phyloP scores from a whole-genome alignment of 768 basidiomycete species.

The Ramaria sp. region DNA sequence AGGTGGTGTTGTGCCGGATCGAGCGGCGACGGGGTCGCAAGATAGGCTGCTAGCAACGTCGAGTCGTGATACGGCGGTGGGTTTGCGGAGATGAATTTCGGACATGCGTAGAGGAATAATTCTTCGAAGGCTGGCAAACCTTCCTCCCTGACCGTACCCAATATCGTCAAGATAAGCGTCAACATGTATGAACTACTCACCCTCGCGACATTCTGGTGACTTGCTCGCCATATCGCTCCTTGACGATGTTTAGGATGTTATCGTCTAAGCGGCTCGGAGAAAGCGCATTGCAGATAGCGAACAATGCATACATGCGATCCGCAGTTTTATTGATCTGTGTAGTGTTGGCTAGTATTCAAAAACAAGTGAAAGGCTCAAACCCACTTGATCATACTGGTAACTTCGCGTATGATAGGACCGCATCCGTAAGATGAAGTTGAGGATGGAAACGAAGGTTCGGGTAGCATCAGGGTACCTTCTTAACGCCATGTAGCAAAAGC shows the following conservation, averaged over 20 bases:
- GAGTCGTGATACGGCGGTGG: constrained; percentile 88
- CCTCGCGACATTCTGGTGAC: constrained; percentile 75
- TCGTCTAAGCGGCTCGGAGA: constrained; percentile 91
- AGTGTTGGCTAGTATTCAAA: background rate
- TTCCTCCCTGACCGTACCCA: constrained; percentile 39
- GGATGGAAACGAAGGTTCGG: constrained; percentile 81
- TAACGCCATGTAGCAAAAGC: constrained; percentile 94
- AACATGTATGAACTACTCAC: constrained; percentile 33
- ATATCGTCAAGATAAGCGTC: background rate
- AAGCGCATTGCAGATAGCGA: constrained; percentile 87
- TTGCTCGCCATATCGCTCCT: constrained; percentile 91
- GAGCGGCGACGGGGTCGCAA: constrained; percentile 23
- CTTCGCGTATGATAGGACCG: constrained; percentile 93
- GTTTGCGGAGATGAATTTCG: constrained; percentile 93
- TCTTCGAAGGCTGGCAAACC: constrained; percentile 78
- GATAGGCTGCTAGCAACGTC: constrained; percentile 40
- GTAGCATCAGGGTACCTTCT: constrained; percentile 92
- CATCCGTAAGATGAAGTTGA: constrained; percentile 95
- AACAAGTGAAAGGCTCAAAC: constrained; percentile 7
- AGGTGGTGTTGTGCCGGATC: constrained; percentile 85
- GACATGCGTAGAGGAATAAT: constrained; percentile 89
- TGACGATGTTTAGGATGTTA: constrained; percentile 85
- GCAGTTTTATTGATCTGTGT: constrained; percentile 89
- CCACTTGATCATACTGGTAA: constrained; percentile 91
- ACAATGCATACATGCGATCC: constrained; percentile 94